Conservation (phyloP, 495 filamentous ascomycete genomes). For the Podospora pseudocomata region DNA sequence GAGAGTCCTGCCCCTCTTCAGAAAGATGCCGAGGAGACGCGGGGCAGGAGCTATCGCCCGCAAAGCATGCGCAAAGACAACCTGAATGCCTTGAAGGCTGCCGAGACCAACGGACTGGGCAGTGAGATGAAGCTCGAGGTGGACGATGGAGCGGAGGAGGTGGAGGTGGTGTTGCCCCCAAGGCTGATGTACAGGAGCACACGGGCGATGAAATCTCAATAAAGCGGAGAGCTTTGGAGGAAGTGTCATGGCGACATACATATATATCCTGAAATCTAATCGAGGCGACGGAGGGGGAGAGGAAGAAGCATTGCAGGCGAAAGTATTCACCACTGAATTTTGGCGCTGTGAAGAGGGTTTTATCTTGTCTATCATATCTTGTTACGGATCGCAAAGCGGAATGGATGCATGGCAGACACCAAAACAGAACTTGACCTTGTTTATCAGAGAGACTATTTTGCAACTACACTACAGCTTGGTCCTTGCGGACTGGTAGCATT, state of each 20-base stretch:
- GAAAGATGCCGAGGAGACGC: conserved; percentile 23
- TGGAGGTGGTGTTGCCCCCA: neutral
- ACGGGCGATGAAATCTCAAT: conserved; percentile 12
- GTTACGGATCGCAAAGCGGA: neutral
- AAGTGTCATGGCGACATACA: too few relatives aligned
- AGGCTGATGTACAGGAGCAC: conserved; percentile 20
- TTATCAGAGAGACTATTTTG: conserved; percentile 2
- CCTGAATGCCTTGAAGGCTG: conserved; percentile 15
- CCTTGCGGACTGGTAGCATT: neutral
- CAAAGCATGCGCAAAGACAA: conserved; percentile 32
- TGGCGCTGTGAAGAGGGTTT: neutral
- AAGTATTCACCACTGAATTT: too few relatives aligned
- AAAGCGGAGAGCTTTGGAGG: neutral
- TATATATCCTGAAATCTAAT: neutral
- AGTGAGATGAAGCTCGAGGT: conserved; percentile 14
- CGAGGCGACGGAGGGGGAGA: neutral
- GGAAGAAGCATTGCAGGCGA: too few relatives aligned
- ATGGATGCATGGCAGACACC: neutral
- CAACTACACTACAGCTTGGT: neutral
- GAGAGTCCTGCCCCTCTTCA: conserved; percentile 33
- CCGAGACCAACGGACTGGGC: neutral
- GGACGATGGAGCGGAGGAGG: conserved; percentile 17
- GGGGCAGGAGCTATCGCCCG: conserved; percentile 29
- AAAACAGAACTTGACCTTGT: neutral
- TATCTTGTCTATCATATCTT: neutral